Conservation (phyloP, 2,329 filamentous ascomycete species). For the Paecilomyces fulvus region DNA sequence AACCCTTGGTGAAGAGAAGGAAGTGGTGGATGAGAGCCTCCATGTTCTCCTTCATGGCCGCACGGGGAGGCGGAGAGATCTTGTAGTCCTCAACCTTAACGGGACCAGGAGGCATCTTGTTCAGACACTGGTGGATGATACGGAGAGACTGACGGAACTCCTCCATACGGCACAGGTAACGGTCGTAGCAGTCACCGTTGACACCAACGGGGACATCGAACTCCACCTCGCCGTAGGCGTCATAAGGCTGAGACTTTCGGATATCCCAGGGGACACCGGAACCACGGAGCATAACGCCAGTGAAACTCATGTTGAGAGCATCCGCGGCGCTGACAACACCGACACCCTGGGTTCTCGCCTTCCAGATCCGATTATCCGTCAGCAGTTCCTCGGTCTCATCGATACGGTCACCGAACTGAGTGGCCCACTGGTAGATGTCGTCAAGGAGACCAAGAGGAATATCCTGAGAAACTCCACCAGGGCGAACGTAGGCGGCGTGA, state of each 20-base stretch:
- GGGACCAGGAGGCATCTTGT: slow-evolving; percentile 95
- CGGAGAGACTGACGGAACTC: slow-evolving; percentile 97
- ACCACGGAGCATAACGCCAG: slow-evolving; percentile 94
- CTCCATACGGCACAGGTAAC: slow-evolving; percentile 98
- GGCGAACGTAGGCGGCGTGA: slow-evolving; percentile 92
- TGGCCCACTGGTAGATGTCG: slow-evolving; percentile 99
- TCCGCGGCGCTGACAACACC: slow-evolving; percentile 87
- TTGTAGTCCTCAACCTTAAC: slow-evolving; percentile 98
- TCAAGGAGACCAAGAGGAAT: slow-evolving; percentile 88
- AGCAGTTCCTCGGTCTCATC: slow-evolving; percentile 98
- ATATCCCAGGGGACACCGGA: slow-evolving; percentile 95
- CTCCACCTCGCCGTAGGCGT: slow-evolving; percentile 95
- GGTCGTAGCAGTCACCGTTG: slow-evolving; percentile 98
- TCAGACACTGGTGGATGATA: slow-evolving; percentile 97
- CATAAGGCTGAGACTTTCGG: slow-evolving; percentile 93
- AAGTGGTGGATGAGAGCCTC: slow-evolving; percentile 99
- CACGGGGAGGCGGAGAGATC: slow-evolving; percentile 86
- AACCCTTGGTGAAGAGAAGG: slow-evolving; percentile 96
- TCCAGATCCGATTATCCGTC: slow-evolving; percentile 99
- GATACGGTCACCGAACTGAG: slow-evolving; percentile 95
- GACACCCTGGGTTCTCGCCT: slow-evolving; percentile 80
- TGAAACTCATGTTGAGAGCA: slow-evolving; percentile 94
- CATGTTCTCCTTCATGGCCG: slow-evolving; percentile 99
- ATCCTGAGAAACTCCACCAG: slow-evolving; percentile 93
- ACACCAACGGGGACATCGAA: slow-evolving; percentile 95